phyloP scores from a whole-genome alignment of 306 rosid genomes.

The Rosa rugosa region DNA sequence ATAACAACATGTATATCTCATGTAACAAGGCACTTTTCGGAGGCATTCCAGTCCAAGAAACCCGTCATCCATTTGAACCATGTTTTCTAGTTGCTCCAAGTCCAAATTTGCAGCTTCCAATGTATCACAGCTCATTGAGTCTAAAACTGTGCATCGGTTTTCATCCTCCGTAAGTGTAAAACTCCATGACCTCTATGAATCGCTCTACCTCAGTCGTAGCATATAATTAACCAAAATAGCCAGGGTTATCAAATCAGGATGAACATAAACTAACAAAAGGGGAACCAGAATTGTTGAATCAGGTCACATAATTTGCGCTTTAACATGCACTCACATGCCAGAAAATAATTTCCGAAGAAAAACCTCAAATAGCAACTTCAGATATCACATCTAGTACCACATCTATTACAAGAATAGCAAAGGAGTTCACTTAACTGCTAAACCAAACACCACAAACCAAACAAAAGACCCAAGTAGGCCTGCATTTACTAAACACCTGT shows the following conservation, averaged over 20 bases:
- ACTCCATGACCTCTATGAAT: not conserved
- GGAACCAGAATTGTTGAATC: not conserved
- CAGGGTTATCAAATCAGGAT: not conserved
- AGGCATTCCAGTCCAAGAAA: too few species aligned
- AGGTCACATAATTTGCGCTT: not conserved
- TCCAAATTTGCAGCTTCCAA: too few species aligned
- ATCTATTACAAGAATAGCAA: slow-evolving; percentile 15
- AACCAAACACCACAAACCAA: not conserved
- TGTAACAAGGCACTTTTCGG: too few species aligned
- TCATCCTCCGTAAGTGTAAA: not conserved
- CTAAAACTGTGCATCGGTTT: too few species aligned
- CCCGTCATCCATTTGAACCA: too few species aligned
- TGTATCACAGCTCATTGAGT: too few species aligned
- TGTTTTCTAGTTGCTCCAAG: too few species aligned
- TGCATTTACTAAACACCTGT: slow-evolving; percentile 11
- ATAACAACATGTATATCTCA: too few species aligned
- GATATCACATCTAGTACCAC: not conserved
- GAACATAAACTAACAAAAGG: not conserved
- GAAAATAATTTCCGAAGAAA: not conserved
- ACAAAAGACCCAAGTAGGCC: not conserved
- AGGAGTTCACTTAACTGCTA: slow-evolving; percentile 10
- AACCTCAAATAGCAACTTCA: not conserved
- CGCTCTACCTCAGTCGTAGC: not conserved
- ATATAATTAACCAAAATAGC: not conserved
- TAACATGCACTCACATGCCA: not conserved